Conservation (phyloP, 2,329 filamentous ascomycete genomes). For the Talaromyces rugulosus region DNA sequence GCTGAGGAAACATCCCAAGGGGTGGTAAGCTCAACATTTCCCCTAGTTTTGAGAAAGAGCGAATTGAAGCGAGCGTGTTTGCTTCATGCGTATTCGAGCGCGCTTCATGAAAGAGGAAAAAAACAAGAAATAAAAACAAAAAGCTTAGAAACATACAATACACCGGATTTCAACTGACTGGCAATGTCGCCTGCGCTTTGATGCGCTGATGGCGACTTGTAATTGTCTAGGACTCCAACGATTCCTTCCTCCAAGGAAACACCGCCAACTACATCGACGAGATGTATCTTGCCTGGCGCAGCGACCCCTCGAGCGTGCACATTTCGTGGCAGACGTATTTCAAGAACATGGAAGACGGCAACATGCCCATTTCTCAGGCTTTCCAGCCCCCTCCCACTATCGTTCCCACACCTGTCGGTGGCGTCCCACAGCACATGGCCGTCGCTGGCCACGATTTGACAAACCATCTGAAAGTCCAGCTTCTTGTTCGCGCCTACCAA, state of each 20-base stretch:
- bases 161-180: slow-evolving; percentile 16
- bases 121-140: neutral
- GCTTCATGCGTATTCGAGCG: neutral
- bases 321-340: slow-evolving; percentile 99
- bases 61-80: neutral
- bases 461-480: slow-evolving; percentile 96
- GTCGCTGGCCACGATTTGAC: slow-evolving; percentile 76
- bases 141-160: neutral
- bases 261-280: slow-evolving; percentile 99
- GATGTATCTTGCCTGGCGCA: slow-evolving; percentile 98
- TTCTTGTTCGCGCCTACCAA: slow-evolving; percentile 95
- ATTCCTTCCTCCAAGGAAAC: slow-evolving; percentile 94
- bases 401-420: slow-evolving; percentile 74
- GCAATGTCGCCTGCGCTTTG: slow-evolving; percentile 20
- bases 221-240: slow-evolving; percentile 66
- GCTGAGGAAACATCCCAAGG: slow-evolving; percentile 57
- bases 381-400: slow-evolving; percentile 94
- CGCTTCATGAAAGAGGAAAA: neutral
- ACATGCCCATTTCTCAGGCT: slow-evolving; percentile 95
- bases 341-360: slow-evolving; percentile 96
- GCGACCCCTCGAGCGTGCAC: slow-evolving; percentile 88
- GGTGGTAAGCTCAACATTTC: slow-evolving; percentile 47
- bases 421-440: slow-evolving; percentile 68
- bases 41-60: neutral
- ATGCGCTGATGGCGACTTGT: slow-evolving; percentile 14